Conservation (phyloP, 2,329 filamentous ascomycete species). For the Epichloe festucae region DNA sequence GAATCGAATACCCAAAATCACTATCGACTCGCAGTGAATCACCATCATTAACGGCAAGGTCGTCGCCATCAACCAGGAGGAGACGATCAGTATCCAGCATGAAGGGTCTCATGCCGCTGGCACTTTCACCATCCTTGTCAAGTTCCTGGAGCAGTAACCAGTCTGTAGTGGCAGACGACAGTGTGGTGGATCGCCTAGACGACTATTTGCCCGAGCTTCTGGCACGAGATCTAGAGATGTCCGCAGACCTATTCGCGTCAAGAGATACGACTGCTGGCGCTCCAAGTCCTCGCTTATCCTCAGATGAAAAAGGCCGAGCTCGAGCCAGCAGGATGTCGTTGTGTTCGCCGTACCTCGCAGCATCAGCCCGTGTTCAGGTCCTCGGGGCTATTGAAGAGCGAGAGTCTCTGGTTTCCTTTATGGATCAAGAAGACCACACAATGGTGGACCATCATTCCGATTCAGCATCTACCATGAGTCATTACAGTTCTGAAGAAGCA, state of each 20-base stretch:
- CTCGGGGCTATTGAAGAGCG: slow-evolving; percentile 24
- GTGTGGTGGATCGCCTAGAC: slow-evolving; percentile 18
- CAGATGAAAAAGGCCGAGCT: slow-evolving; percentile 13
- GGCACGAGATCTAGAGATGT: slow-evolving; percentile 39
- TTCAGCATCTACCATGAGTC: slow-evolving; percentile 17
- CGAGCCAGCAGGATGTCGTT: slow-evolving; percentile 6
- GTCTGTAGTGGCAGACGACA: slow-evolving; percentile 12
- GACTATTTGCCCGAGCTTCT: slow-evolving; percentile 43
- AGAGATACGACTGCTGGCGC: slow-evolving; percentile 40
- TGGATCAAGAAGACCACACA: slow-evolving; percentile 12
- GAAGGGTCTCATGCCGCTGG: slow-evolving; percentile 25
- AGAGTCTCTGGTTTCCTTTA: slow-evolving; percentile 22
- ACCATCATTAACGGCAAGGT: slow-evolving; percentile 8
- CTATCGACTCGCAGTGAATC: slow-evolving; percentile 1
- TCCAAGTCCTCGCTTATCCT: slow-evolving; percentile 26
- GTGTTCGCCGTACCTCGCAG: slow-evolving; percentile 17
- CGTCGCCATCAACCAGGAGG: slow-evolving; percentile 11
- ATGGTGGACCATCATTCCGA: slow-evolving; percentile 19
- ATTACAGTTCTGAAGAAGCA: slow-evolving; percentile 19
- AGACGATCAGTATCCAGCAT: slow-evolving; percentile 26
- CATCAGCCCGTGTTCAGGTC: slow-evolving; percentile 17
- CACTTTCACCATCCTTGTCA: slow-evolving; percentile 18
- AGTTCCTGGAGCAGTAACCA: slow-evolving; percentile 10
- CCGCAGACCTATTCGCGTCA: slow-evolving; percentile 32
- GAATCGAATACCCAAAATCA: background rate